Evolutionary conservation across 2,329 filamentous ascomycete species (phyloP).

Genomic region (Penicillium sp.): DNA sequence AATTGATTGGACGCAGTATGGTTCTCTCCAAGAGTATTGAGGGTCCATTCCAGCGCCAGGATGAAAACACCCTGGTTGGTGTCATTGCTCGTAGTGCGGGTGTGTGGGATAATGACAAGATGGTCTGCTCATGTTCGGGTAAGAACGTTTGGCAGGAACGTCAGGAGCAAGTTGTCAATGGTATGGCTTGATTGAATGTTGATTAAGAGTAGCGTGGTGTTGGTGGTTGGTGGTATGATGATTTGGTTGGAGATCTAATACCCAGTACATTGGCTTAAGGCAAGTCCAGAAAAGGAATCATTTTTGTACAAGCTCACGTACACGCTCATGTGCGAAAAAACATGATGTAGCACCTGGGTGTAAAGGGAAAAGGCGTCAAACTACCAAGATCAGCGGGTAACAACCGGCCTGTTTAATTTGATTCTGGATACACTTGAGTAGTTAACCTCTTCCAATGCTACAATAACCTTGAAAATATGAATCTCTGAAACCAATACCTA

Average conservation of each 20-base stretch:
- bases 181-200: constrained; percentile 69
- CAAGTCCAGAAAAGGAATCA: neutral
- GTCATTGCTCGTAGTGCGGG: constrained; percentile 94
- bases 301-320: neutral
- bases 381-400: too few relatives aligned
- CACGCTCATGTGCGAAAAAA: too few relatives aligned
- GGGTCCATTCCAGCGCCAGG: constrained; percentile 65
- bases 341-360: too few relatives aligned
- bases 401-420: too few relatives aligned
- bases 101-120: constrained; percentile 99
- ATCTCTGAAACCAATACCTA: too few relatives aligned
- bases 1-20: constrained; percentile 91
- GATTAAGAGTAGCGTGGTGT: neutral
- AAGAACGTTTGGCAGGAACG: constrained; percentile 99
- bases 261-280: neutral
- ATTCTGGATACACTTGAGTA: too few relatives aligned
- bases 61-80: constrained; percentile 82
- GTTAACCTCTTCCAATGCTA: too few relatives aligned
- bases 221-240: neutral
- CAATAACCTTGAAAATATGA: too few relatives aligned
- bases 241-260: neutral
- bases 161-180: constrained; percentile 81
- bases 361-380: too few relatives aligned
- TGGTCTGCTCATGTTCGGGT: constrained; percentile 93
- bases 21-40: constrained; percentile 73